Base-by-base conservation (phyloP, 2,329 filamentous ascomycete genomes). In the Hymenoscyphus infarciens region DNA sequence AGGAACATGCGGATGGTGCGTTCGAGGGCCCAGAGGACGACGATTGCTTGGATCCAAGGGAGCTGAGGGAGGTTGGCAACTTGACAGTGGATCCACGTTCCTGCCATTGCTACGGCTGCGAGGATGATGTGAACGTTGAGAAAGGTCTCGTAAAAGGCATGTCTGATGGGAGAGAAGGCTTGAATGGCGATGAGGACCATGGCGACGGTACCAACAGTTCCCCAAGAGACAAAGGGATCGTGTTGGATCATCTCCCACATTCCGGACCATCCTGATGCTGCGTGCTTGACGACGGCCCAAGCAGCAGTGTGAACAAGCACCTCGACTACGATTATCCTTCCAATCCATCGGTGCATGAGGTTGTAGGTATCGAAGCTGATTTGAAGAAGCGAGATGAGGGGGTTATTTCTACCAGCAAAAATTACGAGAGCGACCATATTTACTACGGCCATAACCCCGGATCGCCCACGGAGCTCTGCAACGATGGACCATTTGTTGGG, bases 301-400 rank as follows among this genome's bases (percentile, higher is more conserved):
- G 85, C 84, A 42, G 85, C 70, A 1, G 87, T 87, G 76, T 96
- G 91, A 15, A 88, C 80, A 56, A 92, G 69, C n/a, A 83, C 78
- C 74, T 94, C 87, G 1, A 87, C 62, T 27, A 91, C 84, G 49
- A 90, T 83, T 53, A 93, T 85, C 29, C 91, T 84, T 31, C 90
- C 91, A 65, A 91, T 84, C 90, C 91, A 96, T 67, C 91, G 85
- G 75, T 96, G 91, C 58, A 95, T 79, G 8, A 95, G 86, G 75
- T 98, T 98, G 82, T 96, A 98, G 0, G 93, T 96, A 76, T 98
- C 95, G 78, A 97, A 99, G 75, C 91, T 94, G 74, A 98, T 89
- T 70, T 89, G 86, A 62, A 98, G 82, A 38, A 96, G 76, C 3
- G 81, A 76, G 72, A 98, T 97, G 57, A 97, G 81, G 8, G 92